Base-by-base conservation (phyloP, 192 early-diverging fungal genomes). In the Backusella circina region DNA sequence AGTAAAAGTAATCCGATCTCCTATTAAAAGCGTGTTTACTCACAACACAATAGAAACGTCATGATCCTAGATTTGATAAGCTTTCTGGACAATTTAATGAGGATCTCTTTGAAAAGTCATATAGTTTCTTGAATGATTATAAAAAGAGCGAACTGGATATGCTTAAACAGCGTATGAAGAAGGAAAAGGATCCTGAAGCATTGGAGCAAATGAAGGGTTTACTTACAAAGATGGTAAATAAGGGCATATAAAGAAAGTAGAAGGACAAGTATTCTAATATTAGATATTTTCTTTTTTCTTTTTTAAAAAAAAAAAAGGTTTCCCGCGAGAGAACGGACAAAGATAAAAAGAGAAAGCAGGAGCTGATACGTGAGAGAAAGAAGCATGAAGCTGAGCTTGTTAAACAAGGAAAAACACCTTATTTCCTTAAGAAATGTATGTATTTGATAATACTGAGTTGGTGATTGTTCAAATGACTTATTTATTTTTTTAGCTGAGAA, bases 51-150 rank as follows among this genome's bases (percentile, higher is more conserved):
- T 77, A 89, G 89, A 93, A 91, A 90, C 82, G 86, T 9, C 91
- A 96, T 44, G 98, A 99, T 85, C 98, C 98, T 64, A 86, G 98
- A 65, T 99, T 99, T 77, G 96, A 97, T 80, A 87, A 86, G 50
- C 74, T 97, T 21, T 92, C 94, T 0, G 98, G 98, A 9, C 90
- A 94, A 70, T 87, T 96, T 65, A 98, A 99, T 83, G 90, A 94
- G 39, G 96, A 94, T 36, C 79, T 99, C 64, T 99, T 95, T 80
- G 89, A 95, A 77, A 93, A 94, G 72, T 94, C 96, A 3, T 99
- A 98, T 83, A 87, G 83, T 0, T 99, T 99, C 81, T 72, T 99
- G 28, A 86, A 93, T 33, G 89, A 95, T 38, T 94, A 95, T 75
- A 88, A 91, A 68, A 80, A 89, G 51, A 77, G 84, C 8, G 98